Conservation (phyloP, 805 yeast genomes). For the Candida pseudoglaebosa region DNA sequence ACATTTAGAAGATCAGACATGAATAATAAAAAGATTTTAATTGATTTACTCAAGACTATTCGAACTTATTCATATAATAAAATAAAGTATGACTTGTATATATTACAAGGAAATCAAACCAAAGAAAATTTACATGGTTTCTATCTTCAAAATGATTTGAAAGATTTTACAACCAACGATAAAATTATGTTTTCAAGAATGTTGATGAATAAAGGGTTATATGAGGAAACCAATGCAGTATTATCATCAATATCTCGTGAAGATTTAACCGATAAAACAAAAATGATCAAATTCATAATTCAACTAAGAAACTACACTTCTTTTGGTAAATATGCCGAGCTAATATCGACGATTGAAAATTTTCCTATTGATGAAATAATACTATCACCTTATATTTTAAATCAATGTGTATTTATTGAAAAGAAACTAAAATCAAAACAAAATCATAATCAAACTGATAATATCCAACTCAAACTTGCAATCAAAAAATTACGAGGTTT, state of each 20-base stretch:
- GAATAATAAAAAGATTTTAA: constrained; percentile 20
- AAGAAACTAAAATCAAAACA: constrained; percentile 8
- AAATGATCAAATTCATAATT: constrained; percentile 23
- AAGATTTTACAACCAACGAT: constrained; percentile 21
- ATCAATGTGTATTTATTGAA: constrained; percentile 30
- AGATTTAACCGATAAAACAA: constrained; percentile 24
- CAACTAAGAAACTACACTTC: constrained; percentile 21
- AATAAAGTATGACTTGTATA: constrained; percentile 14
- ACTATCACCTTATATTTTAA: constrained; percentile 30
- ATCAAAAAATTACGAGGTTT: constrained; percentile 22
- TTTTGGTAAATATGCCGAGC: constrained; percentile 15
- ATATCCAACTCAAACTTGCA: constrained; percentile 3
- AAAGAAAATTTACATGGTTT: constrained; percentile 15
- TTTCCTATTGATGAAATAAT: constrained; percentile 30
- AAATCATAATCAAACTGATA: constrained; percentile 1
- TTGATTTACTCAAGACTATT: constrained; percentile 17
- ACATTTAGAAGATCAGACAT: constrained; percentile 26
- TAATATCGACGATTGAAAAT: constrained; percentile 16
- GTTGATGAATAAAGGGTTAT: constrained; percentile 24
- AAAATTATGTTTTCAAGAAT: constrained; percentile 26
- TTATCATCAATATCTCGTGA: constrained; percentile 17
- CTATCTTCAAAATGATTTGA: constrained; percentile 9
- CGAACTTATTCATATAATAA: constrained; percentile 12
- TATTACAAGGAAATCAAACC: constrained; percentile 16
- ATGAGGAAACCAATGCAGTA: constrained; percentile 19